These are phyloP conservation scores for Suillus paluster DNA, from an alignment of 768 basidiomycete species.

Conservation along the genomic window DNA sequence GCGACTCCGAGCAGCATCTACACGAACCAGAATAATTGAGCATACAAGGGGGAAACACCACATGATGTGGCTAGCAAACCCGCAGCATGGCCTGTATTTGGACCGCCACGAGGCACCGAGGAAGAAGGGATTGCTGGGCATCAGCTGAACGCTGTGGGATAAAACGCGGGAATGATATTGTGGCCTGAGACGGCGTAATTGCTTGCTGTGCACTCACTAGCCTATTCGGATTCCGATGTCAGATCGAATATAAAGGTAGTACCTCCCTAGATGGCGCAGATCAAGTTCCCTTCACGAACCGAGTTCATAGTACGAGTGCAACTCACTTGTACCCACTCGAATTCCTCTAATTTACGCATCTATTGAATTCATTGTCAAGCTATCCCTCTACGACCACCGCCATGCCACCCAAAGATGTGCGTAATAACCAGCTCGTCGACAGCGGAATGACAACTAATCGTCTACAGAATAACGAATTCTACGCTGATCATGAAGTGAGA, in stretches of 20 bases:
- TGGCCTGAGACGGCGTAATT: constrained; percentile 9
- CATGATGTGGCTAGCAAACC: neutral
- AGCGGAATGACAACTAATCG: constrained; percentile 1
- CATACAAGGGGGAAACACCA: neutral
- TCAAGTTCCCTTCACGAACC: neutral
- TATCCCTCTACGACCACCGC: neutral
- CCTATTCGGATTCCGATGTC: neutral
- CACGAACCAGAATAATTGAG: neutral
- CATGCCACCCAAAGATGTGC: constrained; percentile 7
- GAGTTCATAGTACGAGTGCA: constrained; percentile 2
- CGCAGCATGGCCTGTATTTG: neutral
- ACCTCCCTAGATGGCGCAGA: neutral
- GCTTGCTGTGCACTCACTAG: constrained; percentile 1
- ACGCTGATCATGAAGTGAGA: constrained; percentile 4
- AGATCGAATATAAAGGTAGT: constrained; percentile 11
- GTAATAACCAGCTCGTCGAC: neutral
- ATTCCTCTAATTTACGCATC: constrained; percentile 4
- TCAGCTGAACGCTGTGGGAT: constrained; percentile 11
- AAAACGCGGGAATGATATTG: neutral
- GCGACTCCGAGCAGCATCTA: neutral
- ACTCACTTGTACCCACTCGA: constrained; percentile 4
- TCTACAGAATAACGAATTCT: constrained; percentile 12
- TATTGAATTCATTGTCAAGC: constrained; percentile 15
- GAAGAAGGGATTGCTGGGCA: constrained; percentile 6
- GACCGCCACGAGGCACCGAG: constrained; percentile 14